Conservation (phyloP, 108 stramenopile genomes). For the Cafeteria roenbergensis region DNA sequence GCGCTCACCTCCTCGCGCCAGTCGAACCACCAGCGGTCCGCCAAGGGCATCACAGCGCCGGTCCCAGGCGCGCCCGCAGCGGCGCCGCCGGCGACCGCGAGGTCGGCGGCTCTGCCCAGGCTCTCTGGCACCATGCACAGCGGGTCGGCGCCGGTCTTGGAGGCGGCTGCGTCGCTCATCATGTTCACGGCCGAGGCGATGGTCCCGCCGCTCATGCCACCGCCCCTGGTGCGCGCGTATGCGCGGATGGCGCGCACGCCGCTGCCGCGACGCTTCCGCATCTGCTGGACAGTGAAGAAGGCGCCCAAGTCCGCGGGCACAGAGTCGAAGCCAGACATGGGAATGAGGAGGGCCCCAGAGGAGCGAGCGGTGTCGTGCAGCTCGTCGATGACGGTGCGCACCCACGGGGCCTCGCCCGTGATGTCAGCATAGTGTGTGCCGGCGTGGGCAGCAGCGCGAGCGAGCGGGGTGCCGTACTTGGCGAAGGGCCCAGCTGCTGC, state of each 20-base stretch:
- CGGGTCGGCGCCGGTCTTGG: background rate
- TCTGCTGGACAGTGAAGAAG: background rate
- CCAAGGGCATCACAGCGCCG: background rate
- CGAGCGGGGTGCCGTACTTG: conserved; percentile 57
- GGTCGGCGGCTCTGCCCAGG: background rate
- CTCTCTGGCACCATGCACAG: too few species aligned
- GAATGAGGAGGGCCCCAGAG: conserved; percentile 57
- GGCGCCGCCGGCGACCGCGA: background rate
- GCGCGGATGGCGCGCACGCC: background rate
- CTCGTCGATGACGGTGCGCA: conserved; percentile 46
- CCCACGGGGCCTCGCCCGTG: conserved; percentile 77
- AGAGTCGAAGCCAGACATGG: conserved; percentile 66
- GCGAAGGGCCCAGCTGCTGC: conserved; percentile 75
- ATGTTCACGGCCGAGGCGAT: background rate
- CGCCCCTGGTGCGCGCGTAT: background rate
- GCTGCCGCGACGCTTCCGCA: background rate
- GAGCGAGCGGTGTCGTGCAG: conserved; percentile 42
- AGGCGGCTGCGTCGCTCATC: background rate
- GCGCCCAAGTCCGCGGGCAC: conserved; percentile 64
- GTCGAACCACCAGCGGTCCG: background rate
- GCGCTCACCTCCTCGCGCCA: conserved; percentile 51
- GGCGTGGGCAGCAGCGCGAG: conserved; percentile 54
- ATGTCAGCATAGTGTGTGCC: conserved; percentile 78
- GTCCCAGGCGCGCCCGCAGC: background rate
- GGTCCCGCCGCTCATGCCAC: conserved; percentile 4